These are phyloP conservation scores for Aspergillus wentii DNA, from an alignment of 495 filamentous ascomycete genomes.

Conservation along the genomic window DNA sequence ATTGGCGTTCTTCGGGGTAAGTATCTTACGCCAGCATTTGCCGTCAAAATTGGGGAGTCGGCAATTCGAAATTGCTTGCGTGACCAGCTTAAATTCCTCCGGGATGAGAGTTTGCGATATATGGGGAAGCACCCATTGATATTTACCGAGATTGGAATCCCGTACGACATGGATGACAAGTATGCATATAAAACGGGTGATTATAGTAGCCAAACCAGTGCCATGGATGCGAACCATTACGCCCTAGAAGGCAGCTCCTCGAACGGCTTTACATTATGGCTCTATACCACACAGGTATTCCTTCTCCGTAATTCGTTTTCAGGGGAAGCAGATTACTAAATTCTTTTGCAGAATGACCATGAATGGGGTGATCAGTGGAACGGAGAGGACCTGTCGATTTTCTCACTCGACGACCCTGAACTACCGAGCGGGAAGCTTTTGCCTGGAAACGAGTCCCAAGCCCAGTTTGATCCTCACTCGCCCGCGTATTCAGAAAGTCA, in stretches of 20 bases:
- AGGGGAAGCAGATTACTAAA: conserved; percentile 3
- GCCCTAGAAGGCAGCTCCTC: conserved; percentile 75
- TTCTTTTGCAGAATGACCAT: conserved; percentile 64
- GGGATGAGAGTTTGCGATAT: conserved; percentile 81
- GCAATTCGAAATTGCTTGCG: conserved; percentile 93
- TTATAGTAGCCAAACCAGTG: conserved; percentile 86
- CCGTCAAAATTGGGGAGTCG: conserved; percentile 86
- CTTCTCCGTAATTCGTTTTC: not conserved
- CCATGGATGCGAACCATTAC: conserved; percentile 96
- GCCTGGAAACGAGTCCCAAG: conserved; percentile 19
- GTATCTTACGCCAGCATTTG: conserved; percentile 83
- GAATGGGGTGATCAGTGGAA: conserved; percentile 95
- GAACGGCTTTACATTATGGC: conserved; percentile 86
- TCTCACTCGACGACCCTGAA: conserved; percentile 72
- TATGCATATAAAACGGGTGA: conserved; percentile 94
- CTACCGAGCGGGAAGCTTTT: conserved; percentile 41
- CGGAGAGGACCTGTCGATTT: conserved; percentile 92
- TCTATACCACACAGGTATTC: conserved; percentile 72
- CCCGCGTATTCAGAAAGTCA: conserved; percentile 56
- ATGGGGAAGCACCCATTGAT: conserved; percentile 89
- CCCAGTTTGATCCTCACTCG: conserved; percentile 45
- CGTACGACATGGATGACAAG: conserved; percentile 98
- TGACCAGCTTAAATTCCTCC: conserved; percentile 84
- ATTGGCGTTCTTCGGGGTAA: conserved; percentile 85
- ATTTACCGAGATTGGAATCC: conserved; percentile 94